phyloP scores from a whole-genome alignment of 2,329 filamentous ascomycete species.

The Gaeumannomyces sp. region DNA sequence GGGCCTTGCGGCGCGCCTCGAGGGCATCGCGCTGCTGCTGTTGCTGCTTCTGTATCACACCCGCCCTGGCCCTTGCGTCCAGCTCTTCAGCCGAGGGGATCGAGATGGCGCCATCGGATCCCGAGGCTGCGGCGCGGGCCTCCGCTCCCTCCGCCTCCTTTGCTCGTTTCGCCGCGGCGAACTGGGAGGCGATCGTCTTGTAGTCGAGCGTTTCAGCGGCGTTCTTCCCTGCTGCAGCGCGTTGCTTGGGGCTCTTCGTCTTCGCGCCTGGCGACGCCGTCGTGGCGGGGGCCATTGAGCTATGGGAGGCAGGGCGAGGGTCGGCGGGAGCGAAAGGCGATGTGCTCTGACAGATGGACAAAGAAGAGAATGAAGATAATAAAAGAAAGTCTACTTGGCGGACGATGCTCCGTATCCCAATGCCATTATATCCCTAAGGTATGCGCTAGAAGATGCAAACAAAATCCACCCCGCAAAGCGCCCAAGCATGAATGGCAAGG shows the following conservation, averaged over 20 bases:
- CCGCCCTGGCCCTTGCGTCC: conserved; percentile 21
- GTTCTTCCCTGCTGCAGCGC: conserved; percentile 12
- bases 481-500: background rate
- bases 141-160: conserved; percentile 34
- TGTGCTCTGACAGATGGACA: background rate
- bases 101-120: background rate
- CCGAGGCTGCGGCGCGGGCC: conserved; percentile 2
- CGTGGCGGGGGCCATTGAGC: conserved; percentile 14
- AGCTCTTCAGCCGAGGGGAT: conserved; percentile 22
- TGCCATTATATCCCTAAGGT: background rate
- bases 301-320: background rate
- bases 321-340: conserved; percentile 2
- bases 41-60: conserved; percentile 36
- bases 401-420: background rate
- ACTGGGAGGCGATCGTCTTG: conserved; percentile 47
- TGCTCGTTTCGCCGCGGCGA: conserved; percentile 45
- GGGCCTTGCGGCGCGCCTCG: conserved; percentile 40
- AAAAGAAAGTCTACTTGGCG: conserved; percentile 7
- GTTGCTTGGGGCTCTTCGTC: conserved; percentile 16
- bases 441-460: background rate
- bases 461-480: background rate
- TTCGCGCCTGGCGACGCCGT: conserved; percentile 7
- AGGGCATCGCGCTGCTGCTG: conserved; percentile 40
- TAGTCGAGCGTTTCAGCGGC: conserved; percentile 33
- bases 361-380: background rate